A percentile compares a stretch with the other conserved stretches of the same genome.
Conservation (phyloP, 1,284 basidiomycete species). For the Exobasidium cylindrosporum region DNA sequence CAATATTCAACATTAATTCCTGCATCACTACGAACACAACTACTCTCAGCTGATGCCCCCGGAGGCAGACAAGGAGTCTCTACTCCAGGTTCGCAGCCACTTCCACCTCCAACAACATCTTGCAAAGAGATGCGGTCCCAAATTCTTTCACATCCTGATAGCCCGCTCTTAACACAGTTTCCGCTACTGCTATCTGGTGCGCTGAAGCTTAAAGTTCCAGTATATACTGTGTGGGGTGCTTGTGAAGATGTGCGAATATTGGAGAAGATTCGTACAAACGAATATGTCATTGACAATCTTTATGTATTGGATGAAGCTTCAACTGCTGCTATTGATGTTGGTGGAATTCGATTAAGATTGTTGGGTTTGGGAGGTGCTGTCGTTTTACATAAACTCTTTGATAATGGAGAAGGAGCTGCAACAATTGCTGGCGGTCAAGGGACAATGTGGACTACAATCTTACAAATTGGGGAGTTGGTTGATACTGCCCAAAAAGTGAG, state of each 20-base stretch:
- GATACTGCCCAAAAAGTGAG: constrained; percentile 80
- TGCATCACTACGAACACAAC: constrained; percentile 72
- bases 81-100: not conserved
- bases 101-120: constrained; percentile 17
- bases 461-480: constrained; percentile 95
- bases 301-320: constrained; percentile 91
- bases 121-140: constrained; percentile 33
- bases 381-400: constrained; percentile 94
- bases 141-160: constrained; percentile 55
- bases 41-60: constrained; percentile 65
- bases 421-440: constrained; percentile 97
- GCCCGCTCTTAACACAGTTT: constrained; percentile 75
- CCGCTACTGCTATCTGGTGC: constrained; percentile 78
- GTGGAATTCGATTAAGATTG: constrained; percentile 85
- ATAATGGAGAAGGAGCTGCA: constrained; percentile 88
- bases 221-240: constrained; percentile 95
- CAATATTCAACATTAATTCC: constrained; percentile 97
- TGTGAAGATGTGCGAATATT: constrained; percentile 92
- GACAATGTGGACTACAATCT: constrained; percentile 97
- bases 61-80: constrained; percentile 21
- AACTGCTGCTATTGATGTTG: constrained; percentile 82
- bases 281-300: constrained; percentile 72
- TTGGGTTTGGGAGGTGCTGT: constrained; percentile 93
- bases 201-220: constrained; percentile 64
- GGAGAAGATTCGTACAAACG: constrained; percentile 82